Evolutionary conservation across 2,329 filamentous ascomycete genomes (phyloP).

Genomic region (Fusarium sp.): DNA sequence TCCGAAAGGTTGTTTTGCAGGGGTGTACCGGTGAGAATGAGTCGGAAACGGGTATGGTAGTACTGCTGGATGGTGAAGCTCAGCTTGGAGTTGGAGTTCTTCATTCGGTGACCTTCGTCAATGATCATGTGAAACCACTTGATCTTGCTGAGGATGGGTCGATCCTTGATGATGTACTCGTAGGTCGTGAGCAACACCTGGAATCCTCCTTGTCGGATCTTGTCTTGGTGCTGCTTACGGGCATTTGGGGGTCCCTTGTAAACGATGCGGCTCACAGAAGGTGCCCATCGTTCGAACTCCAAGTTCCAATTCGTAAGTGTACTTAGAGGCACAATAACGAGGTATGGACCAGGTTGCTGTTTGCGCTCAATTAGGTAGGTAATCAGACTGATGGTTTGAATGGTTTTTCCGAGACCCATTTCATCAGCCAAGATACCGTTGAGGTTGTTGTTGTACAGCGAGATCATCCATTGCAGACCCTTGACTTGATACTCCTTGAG

Average conservation of each 20-base stretch:
- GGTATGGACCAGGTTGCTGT: constrained; percentile 88
- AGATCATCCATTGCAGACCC: constrained; percentile 99
- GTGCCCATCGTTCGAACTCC: constrained; percentile 99
- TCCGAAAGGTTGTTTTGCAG: constrained; percentile 97
- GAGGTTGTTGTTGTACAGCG: constrained; percentile 99
- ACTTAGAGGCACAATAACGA: constrained; percentile 96
- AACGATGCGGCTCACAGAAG: constrained; percentile 85
- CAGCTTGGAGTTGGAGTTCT: constrained; percentile 96
- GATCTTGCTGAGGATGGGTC: constrained; percentile 94
- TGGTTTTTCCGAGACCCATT: constrained; percentile 99
- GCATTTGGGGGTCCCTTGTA: constrained; percentile 95
- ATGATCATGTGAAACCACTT: constrained; percentile 99
- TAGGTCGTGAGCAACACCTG: constrained; percentile 98
- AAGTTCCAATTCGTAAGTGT: constrained; percentile 99
- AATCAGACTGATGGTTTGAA: constrained; percentile 97
- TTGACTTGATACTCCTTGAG: constrained; percentile 99
- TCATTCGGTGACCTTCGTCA: constrained; percentile 99
- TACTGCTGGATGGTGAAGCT: constrained; percentile 95
- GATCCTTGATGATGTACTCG: constrained; percentile 99
- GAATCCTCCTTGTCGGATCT: constrained; percentile 94
- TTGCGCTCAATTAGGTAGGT: constrained; percentile 98
- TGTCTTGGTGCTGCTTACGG: constrained; percentile 91
- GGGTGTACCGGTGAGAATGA: constrained; percentile 97
- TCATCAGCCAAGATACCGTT: constrained; percentile 99
- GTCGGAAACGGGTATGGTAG: constrained; percentile 92